These are phyloP conservation scores for Euphorbia lathyris DNA, from an alignment of 345 rosid species.

Conservation along the genomic window DNA sequence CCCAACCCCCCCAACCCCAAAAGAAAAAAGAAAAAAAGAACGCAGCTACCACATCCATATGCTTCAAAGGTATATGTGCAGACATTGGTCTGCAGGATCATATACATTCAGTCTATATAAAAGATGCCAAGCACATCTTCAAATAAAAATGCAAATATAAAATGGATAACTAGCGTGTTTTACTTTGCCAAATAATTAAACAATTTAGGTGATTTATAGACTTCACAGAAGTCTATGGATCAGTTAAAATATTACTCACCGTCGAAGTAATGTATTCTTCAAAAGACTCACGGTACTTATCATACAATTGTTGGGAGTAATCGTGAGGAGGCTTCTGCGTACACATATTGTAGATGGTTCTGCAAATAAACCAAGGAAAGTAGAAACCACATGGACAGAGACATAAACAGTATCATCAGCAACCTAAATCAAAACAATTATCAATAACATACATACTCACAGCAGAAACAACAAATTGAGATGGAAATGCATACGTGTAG, in stretches of 20 bases:
- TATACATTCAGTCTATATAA: background rate
- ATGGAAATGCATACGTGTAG: constrained; percentile 26
- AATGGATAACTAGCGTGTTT: background rate
- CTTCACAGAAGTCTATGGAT: background rate
- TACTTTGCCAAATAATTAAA: background rate
- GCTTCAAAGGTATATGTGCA: background rate
- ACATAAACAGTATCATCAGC: background rate
- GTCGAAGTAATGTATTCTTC: constrained; percentile 24
- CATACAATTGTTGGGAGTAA: constrained; percentile 34
- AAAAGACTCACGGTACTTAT: constrained; percentile 30
- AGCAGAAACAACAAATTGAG: background rate
- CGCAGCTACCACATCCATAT: background rate
- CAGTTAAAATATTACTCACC: constrained; percentile 15
- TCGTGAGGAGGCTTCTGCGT: constrained; percentile 36
- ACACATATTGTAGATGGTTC: constrained; percentile 42
- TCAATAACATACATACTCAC: background rate
- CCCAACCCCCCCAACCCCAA: too few species aligned
- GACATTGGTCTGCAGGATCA: background rate
- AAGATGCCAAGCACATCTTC: background rate
- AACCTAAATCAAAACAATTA: background rate
- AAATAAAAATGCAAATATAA: background rate
- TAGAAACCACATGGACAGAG: background rate
- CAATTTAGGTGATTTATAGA: background rate
- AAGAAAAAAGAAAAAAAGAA: too few species aligned
- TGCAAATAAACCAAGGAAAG: constrained; percentile 3